Evolutionary conservation across 345 rosid species (phyloP), one percentile per base, ranked within the genome.

Genomic region (Salix caprea): DNA sequence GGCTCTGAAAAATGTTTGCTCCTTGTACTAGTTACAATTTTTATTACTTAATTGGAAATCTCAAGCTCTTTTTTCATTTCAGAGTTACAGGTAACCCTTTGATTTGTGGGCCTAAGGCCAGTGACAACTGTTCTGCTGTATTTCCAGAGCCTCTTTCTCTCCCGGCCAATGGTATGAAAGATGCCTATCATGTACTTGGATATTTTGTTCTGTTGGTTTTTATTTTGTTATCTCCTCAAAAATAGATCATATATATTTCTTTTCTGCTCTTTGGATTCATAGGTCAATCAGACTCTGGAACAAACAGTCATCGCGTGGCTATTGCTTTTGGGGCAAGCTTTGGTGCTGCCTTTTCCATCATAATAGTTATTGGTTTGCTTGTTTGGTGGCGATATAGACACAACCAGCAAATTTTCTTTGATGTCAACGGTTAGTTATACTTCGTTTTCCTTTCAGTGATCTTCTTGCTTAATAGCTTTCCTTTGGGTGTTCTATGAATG

Each of bases 351-450:
- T 92, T 94, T 78, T 82, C 82, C 48, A 64, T 87, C 71, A 81
- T 94, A 37, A 74, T 88, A 44, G 69, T 86, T 18, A 82, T 91
- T 0, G 93, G 89, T 36, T 78, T 92, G 46, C 84, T 91, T 73
- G 86, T 96, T 66, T 94, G 99, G 97, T 92, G 92, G 97, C 89
- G 97, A 79, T 92, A 91, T 65, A 82, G 98, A 36, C 90, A 69
- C 77, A 96, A 94, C 87, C 89, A 94, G 82, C 98, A 94, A 81
- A 91, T 96, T 70, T 96, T 96, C 90, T 94, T 96, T 79, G 99
- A 94, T 66, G 97, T 96, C 74, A 92, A 96, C 84, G 99, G 99
- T 96, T 75, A 78, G 91, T 82, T 32, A 50, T 74, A 40, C 70
- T 28, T 32, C 1, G 18, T 42, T 42, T 4, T 67, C 58, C 44